Conservation (phyloP, 2,329 filamentous ascomycete genomes). For the Fusarium keratoplasticum region DNA sequence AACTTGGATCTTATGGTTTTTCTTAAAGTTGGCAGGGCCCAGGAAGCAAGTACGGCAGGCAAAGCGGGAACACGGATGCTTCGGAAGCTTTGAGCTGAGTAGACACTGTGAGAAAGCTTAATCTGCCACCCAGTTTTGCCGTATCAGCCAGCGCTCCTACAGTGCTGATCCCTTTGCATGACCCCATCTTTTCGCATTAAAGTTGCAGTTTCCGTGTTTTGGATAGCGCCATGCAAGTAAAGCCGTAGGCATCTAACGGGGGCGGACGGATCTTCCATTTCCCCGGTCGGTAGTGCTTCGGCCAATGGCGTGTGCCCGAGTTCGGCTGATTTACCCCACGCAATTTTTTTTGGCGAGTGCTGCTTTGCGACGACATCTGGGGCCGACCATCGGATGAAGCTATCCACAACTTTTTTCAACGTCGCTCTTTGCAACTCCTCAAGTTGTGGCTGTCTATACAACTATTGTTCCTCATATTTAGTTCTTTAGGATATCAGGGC, state of each 20-base stretch:
- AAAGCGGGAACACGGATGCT: conserved; percentile 27
- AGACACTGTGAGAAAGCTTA: background rate
- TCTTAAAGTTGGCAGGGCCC: background rate
- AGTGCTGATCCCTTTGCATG: background rate
- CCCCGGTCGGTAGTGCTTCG: background rate
- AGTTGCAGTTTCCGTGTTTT: background rate
- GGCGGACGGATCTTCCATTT: conserved; percentile 1
- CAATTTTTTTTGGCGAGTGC: background rate
- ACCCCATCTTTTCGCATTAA: background rate
- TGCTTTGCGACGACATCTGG: background rate
- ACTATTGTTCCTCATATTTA: background rate
- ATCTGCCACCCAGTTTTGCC: background rate
- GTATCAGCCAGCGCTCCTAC: background rate
- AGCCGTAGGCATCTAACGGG: background rate
- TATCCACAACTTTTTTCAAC: conserved; percentile 1
- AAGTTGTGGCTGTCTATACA: background rate
- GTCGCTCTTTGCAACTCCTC: background rate
- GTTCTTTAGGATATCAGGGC: background rate
- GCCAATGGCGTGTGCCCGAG: background rate
- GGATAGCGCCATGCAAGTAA: background rate
- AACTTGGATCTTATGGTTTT: conserved; percentile 2
- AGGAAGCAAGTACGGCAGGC: background rate
- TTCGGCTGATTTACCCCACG: background rate
- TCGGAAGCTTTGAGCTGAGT: conserved; percentile 22
- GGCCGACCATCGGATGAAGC: conserved; percentile 6